Conservation (phyloP, 2,329 filamentous ascomycete species). For the Cryphonectria radicalis region DNA sequence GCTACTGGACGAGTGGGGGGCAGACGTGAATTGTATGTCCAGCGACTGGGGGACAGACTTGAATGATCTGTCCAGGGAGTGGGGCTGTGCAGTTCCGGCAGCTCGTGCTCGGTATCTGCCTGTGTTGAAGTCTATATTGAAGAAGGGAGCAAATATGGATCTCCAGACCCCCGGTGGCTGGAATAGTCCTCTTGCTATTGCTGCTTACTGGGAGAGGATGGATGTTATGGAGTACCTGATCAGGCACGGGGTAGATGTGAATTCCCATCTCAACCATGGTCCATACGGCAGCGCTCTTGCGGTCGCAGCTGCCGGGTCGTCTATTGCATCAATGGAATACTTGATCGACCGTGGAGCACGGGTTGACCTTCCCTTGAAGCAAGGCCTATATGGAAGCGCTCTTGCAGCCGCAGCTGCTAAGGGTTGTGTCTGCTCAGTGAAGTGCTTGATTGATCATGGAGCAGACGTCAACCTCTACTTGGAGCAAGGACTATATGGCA, state of each 20-base stretch:
- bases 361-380: background rate
- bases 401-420: background rate
- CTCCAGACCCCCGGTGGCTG: background rate
- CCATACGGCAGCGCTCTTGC: background rate
- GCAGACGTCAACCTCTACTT: background rate
- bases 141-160: background rate
- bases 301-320: background rate
- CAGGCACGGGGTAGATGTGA: background rate
- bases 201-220: background rate
- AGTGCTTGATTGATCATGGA: background rate
- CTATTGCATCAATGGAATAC: background rate
- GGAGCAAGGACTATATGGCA: background rate
- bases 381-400: background rate
- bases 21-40: background rate
- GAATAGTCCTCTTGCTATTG: background rate
- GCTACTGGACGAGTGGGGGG: background rate
- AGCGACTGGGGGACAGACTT: background rate
- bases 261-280: background rate
- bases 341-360: slow-evolving; percentile 6
- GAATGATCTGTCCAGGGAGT: background rate
- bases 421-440: no score
- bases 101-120: background rate
- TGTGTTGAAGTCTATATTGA: background rate
- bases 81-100: background rate
- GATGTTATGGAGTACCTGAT: background rate